Conservation (phyloP, 179 eudicot species). For the Heliamphora pulchella region DNA sequence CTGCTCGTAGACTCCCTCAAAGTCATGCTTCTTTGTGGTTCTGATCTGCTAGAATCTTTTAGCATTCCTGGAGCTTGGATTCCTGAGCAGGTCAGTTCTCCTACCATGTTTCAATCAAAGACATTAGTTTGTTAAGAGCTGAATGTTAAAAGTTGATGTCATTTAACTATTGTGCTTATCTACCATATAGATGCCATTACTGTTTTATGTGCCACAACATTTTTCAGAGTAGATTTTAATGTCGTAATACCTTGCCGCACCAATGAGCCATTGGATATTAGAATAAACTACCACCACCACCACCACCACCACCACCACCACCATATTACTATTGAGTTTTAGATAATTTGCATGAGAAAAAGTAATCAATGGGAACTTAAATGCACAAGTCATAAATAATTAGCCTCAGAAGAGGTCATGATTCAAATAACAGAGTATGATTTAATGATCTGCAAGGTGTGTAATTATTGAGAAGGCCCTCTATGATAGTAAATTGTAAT, state of each 20-base stretch:
- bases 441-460: background rate
- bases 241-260: background rate
- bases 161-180: background rate
- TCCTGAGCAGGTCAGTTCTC: conserved; percentile 69
- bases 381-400: background rate
- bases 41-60: conserved; percentile 86
- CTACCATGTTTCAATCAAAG: background rate
- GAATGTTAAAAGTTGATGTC: background rate
- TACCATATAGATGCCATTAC: background rate
- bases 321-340: background rate
- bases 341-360: background rate
- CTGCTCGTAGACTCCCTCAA: conserved; percentile 42
- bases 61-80: conserved; percentile 73
- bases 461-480: background rate
- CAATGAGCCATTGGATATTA: background rate
- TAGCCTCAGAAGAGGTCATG: background rate
- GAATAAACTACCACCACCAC: too few species aligned
- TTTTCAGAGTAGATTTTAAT: background rate
- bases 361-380: background rate
- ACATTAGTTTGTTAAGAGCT: background rate
- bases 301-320: background rate
- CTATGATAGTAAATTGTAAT: background rate
- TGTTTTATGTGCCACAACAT: background rate
- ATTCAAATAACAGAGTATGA: background rate
- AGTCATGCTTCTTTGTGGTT: conserved; percentile 90